Evolutionary conservation across 192 early-diverging fungal genomes (phyloP).

Genomic region (Podila epicladia): DNA sequence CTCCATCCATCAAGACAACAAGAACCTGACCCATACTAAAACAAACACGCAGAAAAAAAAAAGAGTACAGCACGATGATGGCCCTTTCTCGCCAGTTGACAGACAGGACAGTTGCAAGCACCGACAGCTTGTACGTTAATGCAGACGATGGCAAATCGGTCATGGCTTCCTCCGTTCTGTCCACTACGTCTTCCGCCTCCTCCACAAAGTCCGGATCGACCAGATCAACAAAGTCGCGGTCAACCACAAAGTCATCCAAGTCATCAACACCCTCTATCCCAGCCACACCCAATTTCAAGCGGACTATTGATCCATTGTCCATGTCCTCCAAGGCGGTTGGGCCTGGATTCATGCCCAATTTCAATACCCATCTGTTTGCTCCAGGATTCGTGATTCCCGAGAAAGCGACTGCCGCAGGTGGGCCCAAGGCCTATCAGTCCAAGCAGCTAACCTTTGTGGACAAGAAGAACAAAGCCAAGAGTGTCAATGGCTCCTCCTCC

Average conservation of each 20-base stretch:
- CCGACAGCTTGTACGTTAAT: conserved; percentile 28
- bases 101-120: conserved; percentile 9
- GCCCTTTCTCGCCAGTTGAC: conserved; percentile 9
- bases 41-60: background rate
- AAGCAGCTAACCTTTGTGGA: conserved; percentile 33
- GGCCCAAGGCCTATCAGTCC: conserved; percentile 21
- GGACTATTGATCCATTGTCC: conserved; percentile 18
- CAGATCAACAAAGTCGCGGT: conserved; percentile 20
- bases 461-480: conserved; percentile 7
- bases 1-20: too few relatives aligned
- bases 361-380: conserved; percentile 17
- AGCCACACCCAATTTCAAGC: conserved; percentile 15
- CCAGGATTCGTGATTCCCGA: conserved; percentile 16
- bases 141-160: conserved; percentile 20
- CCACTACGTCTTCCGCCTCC: conserved; percentile 8
- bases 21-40: background rate
- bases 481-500: conserved; percentile 3
- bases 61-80: conserved; percentile 1
- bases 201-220: conserved; percentile 17
- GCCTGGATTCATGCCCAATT: conserved; percentile 22
- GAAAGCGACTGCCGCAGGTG: background rate
- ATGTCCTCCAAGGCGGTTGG: conserved; percentile 27
- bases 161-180: conserved; percentile 9
- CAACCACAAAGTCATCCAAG: conserved; percentile 24
- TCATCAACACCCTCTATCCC: conserved; percentile 15